phyloP scores from a whole-genome alignment of 2,329 filamentous ascomycete genomes.

The Periglandula ipomoeae region DNA sequence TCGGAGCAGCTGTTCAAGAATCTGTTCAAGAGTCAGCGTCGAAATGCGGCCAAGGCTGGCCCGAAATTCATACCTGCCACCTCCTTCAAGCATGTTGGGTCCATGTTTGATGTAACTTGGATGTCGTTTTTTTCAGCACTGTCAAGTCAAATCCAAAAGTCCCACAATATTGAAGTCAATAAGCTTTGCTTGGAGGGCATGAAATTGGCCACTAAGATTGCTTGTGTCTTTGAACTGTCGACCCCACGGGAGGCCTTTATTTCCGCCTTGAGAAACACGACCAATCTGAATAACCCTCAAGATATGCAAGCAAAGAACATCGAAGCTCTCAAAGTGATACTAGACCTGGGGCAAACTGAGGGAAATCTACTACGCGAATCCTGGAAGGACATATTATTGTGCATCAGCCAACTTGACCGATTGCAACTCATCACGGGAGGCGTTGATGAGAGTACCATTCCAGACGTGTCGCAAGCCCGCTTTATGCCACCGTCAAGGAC shows the following conservation, averaged over 20 bases:
- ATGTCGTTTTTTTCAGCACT: constrained; percentile 97
- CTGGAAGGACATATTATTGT: constrained; percentile 93
- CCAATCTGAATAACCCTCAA: constrained; percentile 89
- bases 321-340: constrained; percentile 81
- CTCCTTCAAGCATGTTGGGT: constrained; percentile 88
- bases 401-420: constrained; percentile 89
- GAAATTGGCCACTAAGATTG: constrained; percentile 85
- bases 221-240: constrained; percentile 85
- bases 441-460: constrained; percentile 84
- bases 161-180: constrained; percentile 86
- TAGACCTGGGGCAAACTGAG: constrained; percentile 88
- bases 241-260: constrained; percentile 95
- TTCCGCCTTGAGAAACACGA: constrained; percentile 83
- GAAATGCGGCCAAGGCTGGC: constrained; percentile 60
- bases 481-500: constrained; percentile 53
- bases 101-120: constrained; percentile 99
- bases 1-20: constrained; percentile 86
- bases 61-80: constrained; percentile 83
- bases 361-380: constrained; percentile 82
- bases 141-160: constrained; percentile 87
- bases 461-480: constrained; percentile 80
- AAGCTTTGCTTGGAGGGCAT: constrained; percentile 90
- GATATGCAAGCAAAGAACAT: constrained; percentile 96
- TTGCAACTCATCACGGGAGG: constrained; percentile 92
- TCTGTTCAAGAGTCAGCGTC: constrained; percentile 79